Evolutionary conservation across 768 basidiomycete species (phyloP).

Genomic region (Leucocoprinus leucothites): DNA sequence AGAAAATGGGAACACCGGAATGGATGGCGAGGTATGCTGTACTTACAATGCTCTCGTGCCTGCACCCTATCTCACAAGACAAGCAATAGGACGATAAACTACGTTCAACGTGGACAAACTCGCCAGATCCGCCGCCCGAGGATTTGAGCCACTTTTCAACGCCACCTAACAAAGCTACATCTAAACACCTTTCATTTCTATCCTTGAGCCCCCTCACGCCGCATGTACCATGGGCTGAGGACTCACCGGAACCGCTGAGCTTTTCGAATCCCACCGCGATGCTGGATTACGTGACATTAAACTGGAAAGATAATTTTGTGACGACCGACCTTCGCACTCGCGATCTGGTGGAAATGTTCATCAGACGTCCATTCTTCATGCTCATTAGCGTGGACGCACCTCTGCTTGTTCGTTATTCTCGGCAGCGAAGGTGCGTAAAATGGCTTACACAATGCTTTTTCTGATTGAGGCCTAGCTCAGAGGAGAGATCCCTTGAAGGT

Average conservation of each 20-base stretch:
- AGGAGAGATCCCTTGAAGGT: constrained; percentile 51
- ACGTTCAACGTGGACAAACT: constrained; percentile 9
- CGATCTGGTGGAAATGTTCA: constrained; percentile 61
- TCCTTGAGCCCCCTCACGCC: constrained; percentile 33
- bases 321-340: constrained; percentile 66
- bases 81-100: constrained; percentile 1
- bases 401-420: constrained; percentile 60
- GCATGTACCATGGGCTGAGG: constrained; percentile 21
- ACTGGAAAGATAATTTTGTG: constrained; percentile 81
- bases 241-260: constrained; percentile 21
- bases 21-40: constrained; percentile 8
- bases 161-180: constrained; percentile 5
- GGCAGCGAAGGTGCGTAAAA: constrained; percentile 39
- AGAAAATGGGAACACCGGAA: neutral
- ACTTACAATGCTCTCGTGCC: neutral
- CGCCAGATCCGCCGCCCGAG: constrained; percentile 6
- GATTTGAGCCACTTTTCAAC: constrained; percentile 9
- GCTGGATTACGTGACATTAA: constrained; percentile 71
- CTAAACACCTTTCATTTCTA: constrained; percentile 38
- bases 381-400: constrained; percentile 85
- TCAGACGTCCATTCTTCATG: constrained; percentile 88
- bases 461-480: constrained; percentile 12
- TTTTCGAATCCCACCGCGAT: constrained; percentile 52
- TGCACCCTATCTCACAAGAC: constrained; percentile 8
- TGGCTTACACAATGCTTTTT: neutral